These are phyloP conservation scores for Leucocoprinus sp. DNA, from an alignment of 768 basidiomycete species.

Conservation along the genomic window DNA sequence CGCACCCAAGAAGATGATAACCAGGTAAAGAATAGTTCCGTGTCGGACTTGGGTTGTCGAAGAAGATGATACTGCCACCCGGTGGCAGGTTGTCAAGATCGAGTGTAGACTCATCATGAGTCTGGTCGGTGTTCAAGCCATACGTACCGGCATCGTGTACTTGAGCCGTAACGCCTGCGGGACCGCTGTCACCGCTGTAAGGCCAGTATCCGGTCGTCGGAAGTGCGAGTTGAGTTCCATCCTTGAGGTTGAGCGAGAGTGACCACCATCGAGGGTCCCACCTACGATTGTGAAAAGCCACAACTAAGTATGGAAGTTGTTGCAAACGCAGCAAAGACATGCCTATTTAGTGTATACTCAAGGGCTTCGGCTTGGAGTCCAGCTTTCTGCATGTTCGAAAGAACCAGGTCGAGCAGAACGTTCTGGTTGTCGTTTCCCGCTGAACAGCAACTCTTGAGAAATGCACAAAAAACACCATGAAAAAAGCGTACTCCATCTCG, in stretches of 20 bases:
- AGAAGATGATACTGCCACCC: conserved; percentile 20
- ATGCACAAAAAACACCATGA: too few species aligned
- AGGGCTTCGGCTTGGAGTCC: conserved; percentile 19
- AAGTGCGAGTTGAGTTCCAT: conserved; percentile 21
- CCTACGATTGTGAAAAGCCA: conserved; percentile 11
- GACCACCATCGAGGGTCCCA: conserved; percentile 29
- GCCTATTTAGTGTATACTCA: conserved; percentile 20
- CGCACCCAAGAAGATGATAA: conserved; percentile 22
- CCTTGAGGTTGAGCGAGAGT: conserved; percentile 20
- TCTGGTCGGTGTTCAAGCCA: conserved; percentile 16
- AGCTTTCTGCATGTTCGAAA: conserved; percentile 19
- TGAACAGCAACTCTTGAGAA: conserved; percentile 2
- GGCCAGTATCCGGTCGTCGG: conserved; percentile 27
- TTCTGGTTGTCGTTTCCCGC: conserved; percentile 27
- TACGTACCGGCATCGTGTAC: conserved; percentile 21
- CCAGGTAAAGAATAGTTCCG: conserved; percentile 21
- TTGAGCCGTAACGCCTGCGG: conserved; percentile 19
- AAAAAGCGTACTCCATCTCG: conserved; percentile 21
- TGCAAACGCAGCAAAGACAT: neutral
- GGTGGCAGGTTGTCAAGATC: conserved; percentile 16
- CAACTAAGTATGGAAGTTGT: neutral
- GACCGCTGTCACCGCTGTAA: conserved; percentile 22
- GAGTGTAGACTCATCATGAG: conserved; percentile 13
- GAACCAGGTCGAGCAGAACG: conserved; percentile 18
- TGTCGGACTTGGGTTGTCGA: conserved; percentile 25